Conservation (phyloP, 768 basidiomycete species). For the Lentinula guzmanii region DNA sequence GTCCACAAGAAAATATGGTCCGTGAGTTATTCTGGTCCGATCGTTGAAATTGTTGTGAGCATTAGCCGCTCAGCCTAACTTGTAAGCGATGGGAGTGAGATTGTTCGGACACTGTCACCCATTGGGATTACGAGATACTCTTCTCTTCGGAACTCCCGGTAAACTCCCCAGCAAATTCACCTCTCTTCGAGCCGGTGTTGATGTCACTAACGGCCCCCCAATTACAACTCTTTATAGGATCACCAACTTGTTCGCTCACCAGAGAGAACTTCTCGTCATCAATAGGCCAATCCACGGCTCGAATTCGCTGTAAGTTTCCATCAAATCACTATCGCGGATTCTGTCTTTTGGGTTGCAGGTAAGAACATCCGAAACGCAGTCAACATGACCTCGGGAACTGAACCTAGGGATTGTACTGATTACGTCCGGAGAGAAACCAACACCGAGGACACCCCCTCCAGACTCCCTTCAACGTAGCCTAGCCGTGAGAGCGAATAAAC, state of each 20-base stretch:
- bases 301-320: not conserved
- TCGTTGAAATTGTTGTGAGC: too few relatives aligned
- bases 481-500: not conserved
- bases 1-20: too few relatives aligned
- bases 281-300: not conserved
- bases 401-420: too few relatives aligned
- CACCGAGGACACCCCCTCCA: not conserved
- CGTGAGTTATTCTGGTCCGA: too few relatives aligned
- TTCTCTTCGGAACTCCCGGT: not conserved
- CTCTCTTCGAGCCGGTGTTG: not conserved
- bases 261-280: not conserved
- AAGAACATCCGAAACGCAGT: too few relatives aligned
- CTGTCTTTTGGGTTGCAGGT: not conserved
- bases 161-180: too few relatives aligned
- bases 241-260: not conserved
- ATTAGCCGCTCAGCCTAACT: not conserved
- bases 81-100: not conserved
- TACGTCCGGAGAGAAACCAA: not conserved
- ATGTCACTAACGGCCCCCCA: not conserved
- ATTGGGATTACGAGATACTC: not conserved
- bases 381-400: too few relatives aligned
- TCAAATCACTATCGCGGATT: not conserved
- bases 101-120: not conserved
- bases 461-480: not conserved
- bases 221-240: not conserved